phyloP scores from a whole-genome alignment of 306 rosid genomes.

The Vigna trinervia region DNA sequence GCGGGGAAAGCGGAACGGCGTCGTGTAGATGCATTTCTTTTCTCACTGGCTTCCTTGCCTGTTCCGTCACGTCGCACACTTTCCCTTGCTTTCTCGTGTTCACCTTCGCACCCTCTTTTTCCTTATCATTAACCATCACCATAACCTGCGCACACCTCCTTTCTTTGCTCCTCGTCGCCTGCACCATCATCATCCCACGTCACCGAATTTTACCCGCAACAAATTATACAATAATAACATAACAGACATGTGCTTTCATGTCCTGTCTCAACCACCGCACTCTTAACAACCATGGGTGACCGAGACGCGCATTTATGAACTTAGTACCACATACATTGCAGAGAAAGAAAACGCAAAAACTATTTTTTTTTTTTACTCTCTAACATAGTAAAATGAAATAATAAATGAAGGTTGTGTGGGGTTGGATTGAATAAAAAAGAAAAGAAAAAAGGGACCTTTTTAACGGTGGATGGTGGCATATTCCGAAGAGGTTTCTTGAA shows the following conservation, averaged over 20 bases:
- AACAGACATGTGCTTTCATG: conserved; percentile 3
- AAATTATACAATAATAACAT: too few relatives aligned
- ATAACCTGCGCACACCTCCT: conserved; percentile 44
- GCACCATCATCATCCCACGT: neutral
- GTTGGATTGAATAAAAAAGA: neutral
- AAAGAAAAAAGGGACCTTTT: conserved; percentile 53
- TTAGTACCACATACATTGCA: neutral
- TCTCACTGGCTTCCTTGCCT: conserved; percentile 45
- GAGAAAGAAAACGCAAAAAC: neutral
- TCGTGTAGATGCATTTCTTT: conserved; percentile 17
- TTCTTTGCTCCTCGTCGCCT: conserved; percentile 56
- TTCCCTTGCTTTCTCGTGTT: conserved; percentile 53
- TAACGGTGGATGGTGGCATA: conserved; percentile 36
- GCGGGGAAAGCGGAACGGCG: conserved; percentile 48
- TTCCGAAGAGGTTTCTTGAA: conserved; percentile 48
- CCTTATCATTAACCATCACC: conserved; percentile 30
- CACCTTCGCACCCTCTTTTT: neutral
- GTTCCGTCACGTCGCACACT: conserved; percentile 70
- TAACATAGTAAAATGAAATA: too few relatives aligned
- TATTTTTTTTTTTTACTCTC: too few relatives aligned
- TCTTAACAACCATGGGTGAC: too few relatives aligned
- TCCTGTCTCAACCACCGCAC: conserved; percentile 39
- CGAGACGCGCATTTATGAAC: neutral
- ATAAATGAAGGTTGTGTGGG: neutral
- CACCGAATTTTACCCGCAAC: neutral